Percentiles rank a stretch among this genome's conserved stretches.
Conservation (phyloP, 2,329 filamentous ascomycete genomes). For the Mycosphaerella sp. region DNA sequence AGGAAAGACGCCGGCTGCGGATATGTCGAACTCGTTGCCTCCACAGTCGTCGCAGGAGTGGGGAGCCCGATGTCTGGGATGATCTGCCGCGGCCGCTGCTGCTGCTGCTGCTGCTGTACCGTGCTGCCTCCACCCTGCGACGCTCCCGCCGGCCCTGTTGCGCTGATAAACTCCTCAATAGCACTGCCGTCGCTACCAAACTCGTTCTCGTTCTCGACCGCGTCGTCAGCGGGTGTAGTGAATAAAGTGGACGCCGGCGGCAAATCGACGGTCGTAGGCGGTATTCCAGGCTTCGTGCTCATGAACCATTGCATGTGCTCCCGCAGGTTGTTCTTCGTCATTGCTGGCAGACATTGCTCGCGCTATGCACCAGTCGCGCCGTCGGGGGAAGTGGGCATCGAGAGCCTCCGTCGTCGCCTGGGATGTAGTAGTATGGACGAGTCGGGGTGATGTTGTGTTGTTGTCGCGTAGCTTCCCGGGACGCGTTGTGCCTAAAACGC, state of each 20-base stretch:
- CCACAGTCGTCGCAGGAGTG: neutral
- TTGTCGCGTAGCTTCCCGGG: neutral
- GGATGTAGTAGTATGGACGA: neutral
- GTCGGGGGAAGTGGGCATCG: slow-evolving; percentile 3
- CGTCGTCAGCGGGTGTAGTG: slow-evolving; percentile 7
- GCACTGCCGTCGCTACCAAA: neutral
- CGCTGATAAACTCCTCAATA: neutral
- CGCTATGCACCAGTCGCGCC: neutral
- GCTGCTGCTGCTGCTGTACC: neutral
- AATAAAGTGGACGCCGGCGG: slow-evolving; percentile 22
- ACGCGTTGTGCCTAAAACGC: neutral
- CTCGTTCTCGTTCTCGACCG: slow-evolving; percentile 11
- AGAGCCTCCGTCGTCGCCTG: neutral
- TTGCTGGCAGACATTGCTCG: slow-evolving; percentile 30
- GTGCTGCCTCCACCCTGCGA: neutral
- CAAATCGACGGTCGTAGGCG: slow-evolving; percentile 23
- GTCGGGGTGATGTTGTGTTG: slow-evolving; percentile 4
- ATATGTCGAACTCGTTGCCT: neutral
- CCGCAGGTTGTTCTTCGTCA: slow-evolving; percentile 46
- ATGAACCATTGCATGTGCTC: slow-evolving; percentile 47
- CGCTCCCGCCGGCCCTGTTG: neutral
- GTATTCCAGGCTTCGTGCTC: slow-evolving; percentile 41
- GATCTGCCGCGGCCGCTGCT: neutral
- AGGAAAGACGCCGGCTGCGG: neutral
- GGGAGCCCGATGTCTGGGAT: neutral